Base-by-base conservation (phyloP, 352 stramenopile genomes). In the Blastocystis sp. region DNA sequence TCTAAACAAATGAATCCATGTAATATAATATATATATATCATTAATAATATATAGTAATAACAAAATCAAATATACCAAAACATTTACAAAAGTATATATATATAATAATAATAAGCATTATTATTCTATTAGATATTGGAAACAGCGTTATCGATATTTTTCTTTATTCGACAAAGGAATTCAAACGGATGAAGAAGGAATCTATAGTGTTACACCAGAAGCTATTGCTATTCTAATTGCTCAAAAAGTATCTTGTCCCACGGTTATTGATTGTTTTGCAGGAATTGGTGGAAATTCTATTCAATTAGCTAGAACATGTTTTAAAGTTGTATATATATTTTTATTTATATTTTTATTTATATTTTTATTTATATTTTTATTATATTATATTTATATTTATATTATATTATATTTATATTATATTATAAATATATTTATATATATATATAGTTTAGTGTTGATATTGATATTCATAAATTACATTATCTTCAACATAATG, bases 141-240 rank as follows among this genome's bases (percentile, higher is more conserved):
- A n/a, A n/a, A n/a, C 82, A 91, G 65, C 77, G 83, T 2, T 78
- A 81, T 34, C 58, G 69, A 33, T 73, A 88, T 23, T 93, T 91
- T 55, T 80, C 81, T 42, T 73, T 77, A 52, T 93, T 83, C 62
- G 81, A 92, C 48, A 70, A 86, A 39, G 82, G 82, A 7, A 84
- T 91, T 18, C 71, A 77, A 18, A 70, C 90, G n/a, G 83, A 93
- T 64, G 71, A 81, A 16, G 82, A 92, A 70, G 84, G 80, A 33
- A 90, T 82, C 81, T 93, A 85, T 70, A 88, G 77, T 47, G 79
- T 93, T 2, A 92, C 82, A 0, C 83, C 83, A 21, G 77, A 93
- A 71, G 69, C 69, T 4, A 85, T 93, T 41, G 80, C 82, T 11
- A 68, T 79, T 45, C 71, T 90, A 48, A 82, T 88, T 47, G 82